phyloP scores from a whole-genome alignment of 164 flowering plant species.

The Nelumbo lutea region DNA sequence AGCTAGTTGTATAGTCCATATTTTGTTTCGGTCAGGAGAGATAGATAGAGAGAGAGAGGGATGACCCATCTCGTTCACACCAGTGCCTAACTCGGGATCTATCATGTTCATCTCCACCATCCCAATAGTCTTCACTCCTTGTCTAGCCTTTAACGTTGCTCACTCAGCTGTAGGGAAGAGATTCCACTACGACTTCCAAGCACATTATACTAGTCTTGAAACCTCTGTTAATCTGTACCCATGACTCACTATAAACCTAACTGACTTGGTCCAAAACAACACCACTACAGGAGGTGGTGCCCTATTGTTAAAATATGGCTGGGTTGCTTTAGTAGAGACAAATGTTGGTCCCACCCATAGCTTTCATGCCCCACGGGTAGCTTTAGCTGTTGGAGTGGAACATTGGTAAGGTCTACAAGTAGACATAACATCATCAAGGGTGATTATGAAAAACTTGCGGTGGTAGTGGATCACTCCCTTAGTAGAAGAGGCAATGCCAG shows the following conservation, averaged over 20 bases:
- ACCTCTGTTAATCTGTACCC: constrained; percentile 57
- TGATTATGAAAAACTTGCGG: constrained; percentile 30
- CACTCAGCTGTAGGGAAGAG: constrained; percentile 32
- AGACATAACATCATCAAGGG: constrained; percentile 34
- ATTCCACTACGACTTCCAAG: constrained; percentile 50
- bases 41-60: background rate
- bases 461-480: constrained; percentile 57
- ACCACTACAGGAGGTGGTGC: constrained; percentile 51
- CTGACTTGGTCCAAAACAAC: constrained; percentile 27
- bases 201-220: constrained; percentile 36
- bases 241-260: constrained; percentile 43
- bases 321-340: constrained; percentile 35
- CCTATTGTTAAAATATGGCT: constrained; percentile 46
- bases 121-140: constrained; percentile 32
- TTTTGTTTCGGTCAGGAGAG: too few relatives aligned
- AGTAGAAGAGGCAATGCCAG: constrained; percentile 52
- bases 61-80: constrained; percentile 34
- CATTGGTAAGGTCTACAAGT: constrained; percentile 55
- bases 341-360: constrained; percentile 49
- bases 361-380: constrained; percentile 49
- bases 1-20: too few relatives aligned
- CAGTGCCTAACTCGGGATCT: constrained; percentile 22
- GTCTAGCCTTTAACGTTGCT: constrained; percentile 45
- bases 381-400: constrained; percentile 61
- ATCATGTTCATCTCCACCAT: constrained; percentile 33